Percentiles rank a stretch among this genome's conserved stretches.
Conservation (phyloP, 352 stramenopile species). For the Peronosclerospora sorghi region DNA sequence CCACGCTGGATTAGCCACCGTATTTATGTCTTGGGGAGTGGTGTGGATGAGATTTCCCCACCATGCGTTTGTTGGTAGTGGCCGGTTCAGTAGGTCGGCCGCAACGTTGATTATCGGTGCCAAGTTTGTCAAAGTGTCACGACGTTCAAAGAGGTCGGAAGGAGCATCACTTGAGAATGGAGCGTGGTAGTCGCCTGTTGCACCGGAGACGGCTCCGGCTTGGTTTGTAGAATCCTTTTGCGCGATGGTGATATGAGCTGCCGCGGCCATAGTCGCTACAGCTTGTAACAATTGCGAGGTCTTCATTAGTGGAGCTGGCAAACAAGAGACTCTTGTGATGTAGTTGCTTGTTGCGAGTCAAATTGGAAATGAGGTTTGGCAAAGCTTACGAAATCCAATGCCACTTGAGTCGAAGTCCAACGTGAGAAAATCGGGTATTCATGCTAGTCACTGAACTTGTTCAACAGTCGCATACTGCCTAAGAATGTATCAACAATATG, state of each 20-base stretch:
- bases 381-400: no score
- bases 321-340: background rate
- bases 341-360: constrained; percentile 1
- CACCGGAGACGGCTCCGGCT: constrained; percentile 13
- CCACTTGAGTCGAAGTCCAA: background rate
- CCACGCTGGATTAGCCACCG: constrained; percentile 47
- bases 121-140: constrained; percentile 31
- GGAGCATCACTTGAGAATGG: constrained; percentile 42
- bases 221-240: constrained; percentile 10
- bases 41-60: constrained; percentile 74
- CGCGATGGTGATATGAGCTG: constrained; percentile 13
- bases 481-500: constrained; percentile 12
- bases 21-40: constrained; percentile 27
- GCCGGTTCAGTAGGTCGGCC: constrained; percentile 25
- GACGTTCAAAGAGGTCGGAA: constrained; percentile 42
- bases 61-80: constrained; percentile 80
- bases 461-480: constrained; percentile 8
- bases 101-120: constrained; percentile 57
- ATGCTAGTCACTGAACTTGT: background rate
- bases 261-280: constrained; percentile 3
- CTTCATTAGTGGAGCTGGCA: constrained; percentile 14
- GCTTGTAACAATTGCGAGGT: constrained; percentile 18
- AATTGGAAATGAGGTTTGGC: constrained; percentile 20
- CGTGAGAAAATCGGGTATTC: constrained; percentile 3
- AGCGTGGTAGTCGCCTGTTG: constrained; percentile 14